Evolutionary conservation across 116 monocot genomes (phyloP).

Genomic region (Posidonia oceanica): DNA sequence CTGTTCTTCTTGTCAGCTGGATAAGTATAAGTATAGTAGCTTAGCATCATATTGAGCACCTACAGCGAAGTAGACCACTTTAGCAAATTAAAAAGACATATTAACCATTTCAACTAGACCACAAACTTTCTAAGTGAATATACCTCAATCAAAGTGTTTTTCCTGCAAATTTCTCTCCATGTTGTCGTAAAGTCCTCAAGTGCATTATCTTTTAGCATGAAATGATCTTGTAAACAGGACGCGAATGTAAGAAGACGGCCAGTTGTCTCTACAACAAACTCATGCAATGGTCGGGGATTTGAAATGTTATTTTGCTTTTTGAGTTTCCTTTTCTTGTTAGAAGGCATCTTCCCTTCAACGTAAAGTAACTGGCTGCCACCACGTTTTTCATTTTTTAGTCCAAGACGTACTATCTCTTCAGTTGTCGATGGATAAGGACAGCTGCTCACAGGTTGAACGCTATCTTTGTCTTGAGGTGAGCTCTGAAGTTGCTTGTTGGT

Average conservation of each 20-base stretch:
- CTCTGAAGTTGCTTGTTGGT: slow-evolving; percentile 5
- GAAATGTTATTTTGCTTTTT: slow-evolving; percentile 7
- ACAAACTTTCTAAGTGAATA: not conserved
- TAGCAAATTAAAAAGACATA: not conserved
- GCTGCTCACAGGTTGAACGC: slow-evolving; percentile 30
- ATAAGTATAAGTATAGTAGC: slow-evolving; percentile 23
- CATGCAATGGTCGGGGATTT: not conserved
- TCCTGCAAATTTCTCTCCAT: slow-evolving; percentile 70
- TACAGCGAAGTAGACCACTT: slow-evolving; percentile 13
- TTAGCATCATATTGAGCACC: slow-evolving; percentile 63
- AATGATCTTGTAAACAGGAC: not conserved
- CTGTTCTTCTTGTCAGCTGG: slow-evolving; percentile 16
- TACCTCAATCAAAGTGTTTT: slow-evolving; percentile 54
- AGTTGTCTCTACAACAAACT: not conserved
- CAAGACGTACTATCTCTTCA: slow-evolving; percentile 79
- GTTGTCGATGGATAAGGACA: slow-evolving; percentile 95
- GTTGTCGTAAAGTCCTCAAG: slow-evolving; percentile 51
- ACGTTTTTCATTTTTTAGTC: slow-evolving; percentile 32
- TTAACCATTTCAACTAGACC: not conserved
- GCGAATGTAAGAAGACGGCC: slow-evolving; percentile 7
- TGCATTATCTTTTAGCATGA: slow-evolving; percentile 9
- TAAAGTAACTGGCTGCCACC: slow-evolving; percentile 4
- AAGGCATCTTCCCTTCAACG: slow-evolving; percentile 6
- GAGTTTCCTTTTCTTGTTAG: slow-evolving; percentile 47
- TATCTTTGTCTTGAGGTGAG: slow-evolving; percentile 15